Base-by-base conservation (phyloP, 306 rosid species). In the Prunus davidiana region DNA sequence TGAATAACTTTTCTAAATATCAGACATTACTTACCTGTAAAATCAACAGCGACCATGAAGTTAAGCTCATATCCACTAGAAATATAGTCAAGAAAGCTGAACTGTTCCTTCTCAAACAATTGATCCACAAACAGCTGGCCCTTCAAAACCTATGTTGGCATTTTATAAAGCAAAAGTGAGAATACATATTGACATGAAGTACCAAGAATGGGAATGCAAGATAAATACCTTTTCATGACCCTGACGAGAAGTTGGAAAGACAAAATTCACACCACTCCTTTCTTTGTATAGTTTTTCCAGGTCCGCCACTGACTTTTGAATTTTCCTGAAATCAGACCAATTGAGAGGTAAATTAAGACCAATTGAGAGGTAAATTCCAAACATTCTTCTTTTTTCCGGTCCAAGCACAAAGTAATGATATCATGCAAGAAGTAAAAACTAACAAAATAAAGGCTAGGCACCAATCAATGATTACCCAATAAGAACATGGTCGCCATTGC, bases 11-110 rank as follows among this genome's bases (percentile, higher is more conserved):
- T 6, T 18, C 1, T 2, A 66, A 54, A 66, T 22, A 63, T 46
- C 41, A 69, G 66, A 25, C 20, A 54, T 18, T 49, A 38, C 49
- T 18, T 81, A 95, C 99, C 93, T 0, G 96, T 95, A 87, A 95
- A 92, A 74, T 95, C 98, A 18, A 95, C 85, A 4, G 96, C 97
- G 64, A 95, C 97, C 99, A 92, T 92, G 77, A 90, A 95, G 83
- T 92, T 95, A 20, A 95, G 89, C 85, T 90, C 91, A 84, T 90
- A 95, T 63, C 97, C 97, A 76, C 85, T 88, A 19, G 96, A 90
- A 80, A 92, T 88, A 83, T 95, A 95, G 72, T 95, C 99, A 22
- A 95, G 76, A 82, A 95, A 95, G 73, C 87, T 92, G 82, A 80
- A 88, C 16, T 87, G 97, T 49, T 84, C 84, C 83, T 82, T 95